These are phyloP conservation scores for Nakazawaea ernobii DNA, from an alignment of 805 yeast genomes.

Conservation along the genomic window DNA sequence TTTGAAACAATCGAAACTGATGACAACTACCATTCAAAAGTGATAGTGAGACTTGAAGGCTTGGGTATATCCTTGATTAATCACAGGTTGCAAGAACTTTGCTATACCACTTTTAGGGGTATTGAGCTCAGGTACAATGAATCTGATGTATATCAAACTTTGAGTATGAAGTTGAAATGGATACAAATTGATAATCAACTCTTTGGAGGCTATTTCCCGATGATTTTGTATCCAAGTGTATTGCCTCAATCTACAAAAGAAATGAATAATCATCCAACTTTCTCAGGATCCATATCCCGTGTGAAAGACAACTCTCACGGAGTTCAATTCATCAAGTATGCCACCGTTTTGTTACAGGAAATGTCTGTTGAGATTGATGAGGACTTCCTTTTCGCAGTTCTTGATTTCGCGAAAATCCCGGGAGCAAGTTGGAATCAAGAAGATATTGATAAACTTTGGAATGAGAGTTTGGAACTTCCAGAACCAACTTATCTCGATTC, in stretches of 20 bases:
- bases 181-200: constrained; percentile 89
- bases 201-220: constrained; percentile 84
- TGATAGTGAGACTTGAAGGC: constrained; percentile 71
- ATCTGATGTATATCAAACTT: constrained; percentile 76
- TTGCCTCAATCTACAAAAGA: constrained; percentile 81
- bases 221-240: constrained; percentile 82
- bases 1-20: constrained; percentile 54
- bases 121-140: constrained; percentile 76
- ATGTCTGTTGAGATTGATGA: constrained; percentile 91
- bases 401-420: constrained; percentile 76
- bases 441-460: constrained; percentile 44
- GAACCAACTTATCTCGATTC: constrained; percentile 53
- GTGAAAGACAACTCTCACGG: constrained; percentile 91
- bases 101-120: constrained; percentile 80
- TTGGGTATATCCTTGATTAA: constrained; percentile 83
- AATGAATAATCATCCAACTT: constrained; percentile 82
- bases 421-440: constrained; percentile 69
- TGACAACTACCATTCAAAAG: constrained; percentile 44
- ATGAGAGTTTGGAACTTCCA: constrained; percentile 59
- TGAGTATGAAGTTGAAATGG: constrained; percentile 86
- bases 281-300: constrained; percentile 77
- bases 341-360: constrained; percentile 84
- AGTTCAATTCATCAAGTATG: constrained; percentile 83
- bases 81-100: constrained; percentile 63
- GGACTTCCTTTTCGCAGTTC: constrained; percentile 75